A percentile compares a stretch with the other conserved stretches of the same genome.
Conservation (phyloP, 2,329 filamentous ascomycete species). For the Penicillium oxalicum region DNA sequence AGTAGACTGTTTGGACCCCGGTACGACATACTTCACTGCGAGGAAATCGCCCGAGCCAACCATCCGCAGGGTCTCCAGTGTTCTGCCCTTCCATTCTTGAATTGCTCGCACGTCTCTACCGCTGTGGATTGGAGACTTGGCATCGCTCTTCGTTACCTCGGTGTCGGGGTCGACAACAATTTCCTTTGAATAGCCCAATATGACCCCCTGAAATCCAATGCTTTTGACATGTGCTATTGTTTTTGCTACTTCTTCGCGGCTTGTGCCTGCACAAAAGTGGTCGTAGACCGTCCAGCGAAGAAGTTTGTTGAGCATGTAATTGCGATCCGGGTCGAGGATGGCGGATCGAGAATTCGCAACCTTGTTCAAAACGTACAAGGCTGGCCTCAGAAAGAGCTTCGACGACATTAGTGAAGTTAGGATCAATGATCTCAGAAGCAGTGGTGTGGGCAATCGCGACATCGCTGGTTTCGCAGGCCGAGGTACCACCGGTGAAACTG, state of each 20-base stretch:
- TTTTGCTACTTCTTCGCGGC: constrained; percentile 57
- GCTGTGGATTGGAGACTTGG: constrained; percentile 9
- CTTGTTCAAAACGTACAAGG: constrained; percentile 59
- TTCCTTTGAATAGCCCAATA: constrained; percentile 77
- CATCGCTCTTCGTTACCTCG: constrained; percentile 9
- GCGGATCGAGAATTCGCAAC: constrained; percentile 64
- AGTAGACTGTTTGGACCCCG: too few relatives aligned
- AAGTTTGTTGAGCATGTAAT: constrained; percentile 62
- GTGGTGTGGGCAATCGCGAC: constrained; percentile 15
- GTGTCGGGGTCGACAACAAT: constrained; percentile 59
- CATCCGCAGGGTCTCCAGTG: constrained; percentile 19
- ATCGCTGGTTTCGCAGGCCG: constrained; percentile 13
- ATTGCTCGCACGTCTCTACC: constrained; percentile 15
- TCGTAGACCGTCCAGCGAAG: constrained; percentile 81
- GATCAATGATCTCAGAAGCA: constrained; percentile 13
- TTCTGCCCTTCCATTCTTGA: constrained; percentile 19
- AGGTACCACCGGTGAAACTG: background rate
- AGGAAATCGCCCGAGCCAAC: constrained; percentile 18
- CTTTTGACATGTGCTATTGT: constrained; percentile 62
- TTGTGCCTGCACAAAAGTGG: constrained; percentile 86
- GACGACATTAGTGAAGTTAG: constrained; percentile 29
- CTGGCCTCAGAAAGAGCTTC: constrained; percentile 57
- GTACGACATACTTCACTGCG: constrained; percentile 15
- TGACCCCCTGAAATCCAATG: constrained; percentile 76
- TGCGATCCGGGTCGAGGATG: constrained; percentile 67